Evolutionary conservation across 2,329 filamentous ascomycete species (phyloP).

Genomic region (Volutella citrinella): DNA sequence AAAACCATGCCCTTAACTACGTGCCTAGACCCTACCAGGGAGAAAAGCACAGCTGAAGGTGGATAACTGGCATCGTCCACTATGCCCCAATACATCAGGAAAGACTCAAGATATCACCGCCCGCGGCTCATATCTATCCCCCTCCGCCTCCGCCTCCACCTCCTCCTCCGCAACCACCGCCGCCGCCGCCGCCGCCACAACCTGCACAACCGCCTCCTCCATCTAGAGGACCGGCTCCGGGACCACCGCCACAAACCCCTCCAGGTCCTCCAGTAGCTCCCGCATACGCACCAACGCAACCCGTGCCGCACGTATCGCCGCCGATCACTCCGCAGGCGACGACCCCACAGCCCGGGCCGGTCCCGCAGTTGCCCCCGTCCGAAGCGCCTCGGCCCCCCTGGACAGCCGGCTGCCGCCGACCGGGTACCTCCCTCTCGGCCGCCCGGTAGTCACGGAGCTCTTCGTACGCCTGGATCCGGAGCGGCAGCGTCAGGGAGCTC

Average conservation of each 20-base stretch:
- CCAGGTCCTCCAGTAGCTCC: conserved; percentile 7
- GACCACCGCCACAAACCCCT: no score
- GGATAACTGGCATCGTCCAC: no score
- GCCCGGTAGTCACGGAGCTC: conserved; percentile 22
- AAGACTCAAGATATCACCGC: no score
- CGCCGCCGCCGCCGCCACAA: no score
- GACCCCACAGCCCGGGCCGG: conserved; percentile 15
- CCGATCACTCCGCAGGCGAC: conserved; percentile 12
- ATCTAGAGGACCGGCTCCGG: no score
- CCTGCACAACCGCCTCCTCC: conserved; percentile 17
- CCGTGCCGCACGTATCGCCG: conserved; percentile 20
- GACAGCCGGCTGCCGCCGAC: conserved; percentile 9
- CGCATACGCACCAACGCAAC: conserved; percentile 15
- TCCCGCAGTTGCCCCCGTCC: conserved; percentile 15
- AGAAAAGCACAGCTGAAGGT: no score
- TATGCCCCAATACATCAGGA: no score
- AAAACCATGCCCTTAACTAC: no score
- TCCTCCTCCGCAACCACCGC: no score
- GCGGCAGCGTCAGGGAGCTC: conserved; percentile 10
- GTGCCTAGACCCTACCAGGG: no score
- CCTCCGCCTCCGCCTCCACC: no score
- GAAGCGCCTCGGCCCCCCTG: conserved; percentile 12
- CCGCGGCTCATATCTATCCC: no score
- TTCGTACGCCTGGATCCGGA: conserved; percentile 18
- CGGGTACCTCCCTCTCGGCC: conserved; percentile 12